Percentiles rank a stretch among this genome's conserved stretches.
Conservation (phyloP, 2,329 filamentous ascomycete species). For the Aspergillus brunneoviolaceus region DNA sequence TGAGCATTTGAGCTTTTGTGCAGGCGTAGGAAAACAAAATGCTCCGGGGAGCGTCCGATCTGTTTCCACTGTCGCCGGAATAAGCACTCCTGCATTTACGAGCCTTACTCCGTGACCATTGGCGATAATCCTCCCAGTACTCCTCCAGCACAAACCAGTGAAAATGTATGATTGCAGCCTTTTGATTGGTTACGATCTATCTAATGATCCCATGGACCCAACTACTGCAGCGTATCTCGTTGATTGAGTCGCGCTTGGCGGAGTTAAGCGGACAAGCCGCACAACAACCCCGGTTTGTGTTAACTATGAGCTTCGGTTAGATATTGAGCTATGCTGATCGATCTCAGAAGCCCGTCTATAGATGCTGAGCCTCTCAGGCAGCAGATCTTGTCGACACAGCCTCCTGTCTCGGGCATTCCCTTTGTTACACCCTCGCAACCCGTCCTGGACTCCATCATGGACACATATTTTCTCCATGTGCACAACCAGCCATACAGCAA, state of each 20-base stretch:
- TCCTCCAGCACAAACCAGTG: too few species aligned
- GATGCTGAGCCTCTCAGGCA: too few species aligned
- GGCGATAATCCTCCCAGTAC: too few species aligned
- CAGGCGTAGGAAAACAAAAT: constrained; percentile 28
- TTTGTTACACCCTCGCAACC: constrained; percentile 12
- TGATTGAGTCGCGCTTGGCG: constrained; percentile 26
- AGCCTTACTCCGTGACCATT: constrained; percentile 22
- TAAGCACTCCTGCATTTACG: constrained; percentile 25
- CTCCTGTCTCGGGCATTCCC: background rate
- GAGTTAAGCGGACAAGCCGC: constrained; percentile 18
- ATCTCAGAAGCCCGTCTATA: too few species aligned
- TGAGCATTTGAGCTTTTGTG: too few species aligned
- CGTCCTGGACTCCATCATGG: constrained; percentile 21
- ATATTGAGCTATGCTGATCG: too few species aligned
- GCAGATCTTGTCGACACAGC: too few species aligned
- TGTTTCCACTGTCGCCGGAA: constrained; percentile 29
- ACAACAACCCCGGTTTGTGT: background rate
- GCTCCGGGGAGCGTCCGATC: constrained; percentile 25
- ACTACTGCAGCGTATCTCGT: constrained; percentile 21
- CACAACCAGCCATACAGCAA: constrained; percentile 43
- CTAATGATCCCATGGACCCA: constrained; percentile 6
- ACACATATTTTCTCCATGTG: constrained; percentile 34
- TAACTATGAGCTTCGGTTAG: too few species aligned
- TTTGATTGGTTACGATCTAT: too few species aligned
- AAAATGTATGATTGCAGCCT: too few species aligned